Conservation (phyloP, 352 stramenopile species). For the Globisporangium lucens region DNA sequence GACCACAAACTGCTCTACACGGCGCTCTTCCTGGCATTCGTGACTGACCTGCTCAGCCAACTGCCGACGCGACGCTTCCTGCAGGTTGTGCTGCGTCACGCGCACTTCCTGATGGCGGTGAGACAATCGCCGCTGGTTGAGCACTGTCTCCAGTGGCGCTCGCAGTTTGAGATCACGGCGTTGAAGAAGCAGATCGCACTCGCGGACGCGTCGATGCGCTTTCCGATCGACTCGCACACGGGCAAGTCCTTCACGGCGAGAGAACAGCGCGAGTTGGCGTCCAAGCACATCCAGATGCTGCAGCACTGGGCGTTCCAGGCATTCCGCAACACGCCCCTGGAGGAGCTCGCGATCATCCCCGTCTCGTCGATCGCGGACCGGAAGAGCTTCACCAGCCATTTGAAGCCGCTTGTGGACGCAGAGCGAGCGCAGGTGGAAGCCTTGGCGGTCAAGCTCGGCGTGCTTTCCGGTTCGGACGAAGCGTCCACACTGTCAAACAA, state of each 20-base stretch:
- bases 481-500: constrained; percentile 27
- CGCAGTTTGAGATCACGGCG: constrained; percentile 31
- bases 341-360: constrained; percentile 58
- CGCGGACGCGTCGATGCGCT: constrained; percentile 65
- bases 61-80: constrained; percentile 90
- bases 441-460: constrained; percentile 43
- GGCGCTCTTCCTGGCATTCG: constrained; percentile 67
- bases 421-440: constrained; percentile 31
- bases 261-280: constrained; percentile 48
- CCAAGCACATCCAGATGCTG: constrained; percentile 59
- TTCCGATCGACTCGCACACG: constrained; percentile 85
- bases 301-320: constrained; percentile 62
- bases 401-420: constrained; percentile 30
- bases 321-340: constrained; percentile 42
- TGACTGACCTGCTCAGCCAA: constrained; percentile 86
- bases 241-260: constrained; percentile 49
- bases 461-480: constrained; percentile 40
- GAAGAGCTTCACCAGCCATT: constrained; percentile 37
- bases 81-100: constrained; percentile 55
- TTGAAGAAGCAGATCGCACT: constrained; percentile 64
- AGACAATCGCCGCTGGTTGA: constrained; percentile 37
- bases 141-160: constrained; percentile 36
- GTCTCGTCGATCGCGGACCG: constrained; percentile 46
- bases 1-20: constrained; percentile 35
- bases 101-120: constrained; percentile 48